Percentiles rank a stretch among this genome's conserved stretches.
Evolutionary conservation across 108 stramenopile genomes (phyloP).

Genomic region (Cyclotella atomus): DNA sequence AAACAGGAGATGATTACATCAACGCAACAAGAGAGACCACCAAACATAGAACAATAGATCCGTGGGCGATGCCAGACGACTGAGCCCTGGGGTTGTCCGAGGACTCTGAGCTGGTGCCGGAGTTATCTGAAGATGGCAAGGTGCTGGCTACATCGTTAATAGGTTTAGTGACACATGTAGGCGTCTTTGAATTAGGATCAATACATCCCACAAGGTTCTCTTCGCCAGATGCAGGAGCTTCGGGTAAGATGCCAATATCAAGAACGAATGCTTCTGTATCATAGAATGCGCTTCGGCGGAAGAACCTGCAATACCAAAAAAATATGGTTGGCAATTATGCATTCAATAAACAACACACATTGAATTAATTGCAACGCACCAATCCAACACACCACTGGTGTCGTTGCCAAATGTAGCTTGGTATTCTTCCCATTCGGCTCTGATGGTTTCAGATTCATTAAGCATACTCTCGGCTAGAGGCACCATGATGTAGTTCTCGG

Average conservation of each 20-base stretch:
- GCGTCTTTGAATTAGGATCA: background rate
- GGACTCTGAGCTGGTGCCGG: background rate
- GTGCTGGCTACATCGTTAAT: background rate
- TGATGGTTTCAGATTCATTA: background rate
- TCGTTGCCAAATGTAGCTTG: background rate
- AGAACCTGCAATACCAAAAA: background rate
- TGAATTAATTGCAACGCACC: background rate
- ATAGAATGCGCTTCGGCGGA: background rate
- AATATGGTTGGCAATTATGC: background rate
- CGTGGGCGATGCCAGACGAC: no score
- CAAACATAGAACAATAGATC: no score
- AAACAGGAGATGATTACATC: no score
- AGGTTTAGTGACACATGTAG: background rate
- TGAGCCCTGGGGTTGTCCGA: no score
- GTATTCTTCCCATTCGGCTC: constrained; percentile 3
- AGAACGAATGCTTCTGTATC: constrained; percentile 1
- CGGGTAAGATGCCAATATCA: background rate
- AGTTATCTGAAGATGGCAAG: background rate
- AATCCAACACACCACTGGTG: constrained; percentile 3
- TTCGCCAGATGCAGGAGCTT: background rate
- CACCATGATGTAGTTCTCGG: constrained; percentile 7
- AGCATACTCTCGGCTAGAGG: constrained; percentile 1
- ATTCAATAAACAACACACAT: no score
- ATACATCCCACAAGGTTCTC: background rate
- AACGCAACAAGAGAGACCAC: no score